Evolutionary conservation across 2,329 filamentous ascomycete species (phyloP), one percentile per base, ranked within the genome.

Genomic region (Colletotrichum camelliae): DNA sequence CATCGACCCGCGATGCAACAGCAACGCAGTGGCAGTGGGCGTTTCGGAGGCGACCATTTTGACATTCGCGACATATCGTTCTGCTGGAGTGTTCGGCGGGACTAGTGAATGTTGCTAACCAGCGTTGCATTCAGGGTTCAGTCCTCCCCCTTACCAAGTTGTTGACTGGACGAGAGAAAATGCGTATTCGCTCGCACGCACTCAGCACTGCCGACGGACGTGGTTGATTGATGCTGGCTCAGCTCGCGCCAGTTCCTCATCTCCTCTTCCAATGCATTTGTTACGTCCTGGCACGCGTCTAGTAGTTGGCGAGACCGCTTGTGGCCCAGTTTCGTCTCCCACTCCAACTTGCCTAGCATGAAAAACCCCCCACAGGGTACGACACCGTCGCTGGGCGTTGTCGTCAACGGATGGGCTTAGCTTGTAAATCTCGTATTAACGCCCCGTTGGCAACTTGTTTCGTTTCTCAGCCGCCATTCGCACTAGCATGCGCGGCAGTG

Each of bases 231-330:
- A 33, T 29, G 16, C 31, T 52, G 29, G 37, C 57, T 31, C 21
- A n/a, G 31, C 39, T 67, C 75, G 75, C 74, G 76, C 82, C 83
- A 76, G 78, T 79, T 78, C 80, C 79, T 81, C 78, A 79, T 80
- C 79, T 80, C 78, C 75, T 75, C 43, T 61, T 64, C 72, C 77
- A 76, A 77, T 78, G 78, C 79, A 78, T 33, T 55, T 33, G 37
- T 60, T 48, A 12, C 43, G n/a, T 52, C 21, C 15, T 48, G 60
- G 52, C 78, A 79, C 82, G 82, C 81, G 83, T 82, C 80, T 81
- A 84, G 79, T 4, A 52, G 12, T 33, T 18, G 27, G 64, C 37
- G 24, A 67, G 31, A 21, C n/a, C 12, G 29, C 29, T 35, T 31
- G 58, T 62, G 29, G 58, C 29, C 58, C 31, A 64, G 8, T 64